Conservation (phyloP, 306 rosid genomes). For the Boehmeria nivea region DNA sequence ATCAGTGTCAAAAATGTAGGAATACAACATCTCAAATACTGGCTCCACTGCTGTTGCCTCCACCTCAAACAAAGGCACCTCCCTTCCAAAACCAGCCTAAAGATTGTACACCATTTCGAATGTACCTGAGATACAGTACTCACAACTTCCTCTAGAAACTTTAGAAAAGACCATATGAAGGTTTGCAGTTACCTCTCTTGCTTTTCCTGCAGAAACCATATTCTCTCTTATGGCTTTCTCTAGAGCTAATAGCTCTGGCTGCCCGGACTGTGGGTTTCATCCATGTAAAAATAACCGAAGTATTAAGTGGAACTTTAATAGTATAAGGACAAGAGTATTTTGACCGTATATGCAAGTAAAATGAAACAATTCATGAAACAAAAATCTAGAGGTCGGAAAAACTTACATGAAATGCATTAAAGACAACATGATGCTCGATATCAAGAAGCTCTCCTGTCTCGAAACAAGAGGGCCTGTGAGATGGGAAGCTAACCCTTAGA, state of each 20-base stretch:
- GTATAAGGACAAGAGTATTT: not conserved
- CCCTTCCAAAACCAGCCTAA: conserved; percentile 87
- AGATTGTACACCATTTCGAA: conserved; percentile 14
- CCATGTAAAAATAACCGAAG: not conserved
- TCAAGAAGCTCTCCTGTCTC: conserved; percentile 91
- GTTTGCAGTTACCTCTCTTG: conserved; percentile 65
- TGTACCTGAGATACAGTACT: not conserved
- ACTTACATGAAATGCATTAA: conserved; percentile 72
- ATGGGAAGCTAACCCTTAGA: conserved; percentile 65
- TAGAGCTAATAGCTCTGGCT: conserved; percentile 80
- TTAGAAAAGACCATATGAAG: conserved; percentile 8
- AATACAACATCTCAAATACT: conserved; percentile 69
- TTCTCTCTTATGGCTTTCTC: conserved; percentile 80
- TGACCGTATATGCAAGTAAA: not conserved
- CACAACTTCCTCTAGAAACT: not conserved
- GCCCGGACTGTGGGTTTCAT: conserved; percentile 63
- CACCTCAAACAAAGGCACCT: conserved; percentile 79
- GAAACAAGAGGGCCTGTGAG: conserved; percentile 78
- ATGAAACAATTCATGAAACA: not conserved
- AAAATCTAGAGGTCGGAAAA: not conserved
- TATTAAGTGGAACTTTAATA: not conserved
- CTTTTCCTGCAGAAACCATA: conserved; percentile 79
- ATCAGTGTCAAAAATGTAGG: conserved; percentile 67
- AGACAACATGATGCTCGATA: conserved; percentile 79
- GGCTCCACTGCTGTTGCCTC: conserved; percentile 88